Percentiles rank a stretch among this genome's conserved stretches.
Conservation (phyloP, 179 eudicot species). For the Nepenthes alata region DNA sequence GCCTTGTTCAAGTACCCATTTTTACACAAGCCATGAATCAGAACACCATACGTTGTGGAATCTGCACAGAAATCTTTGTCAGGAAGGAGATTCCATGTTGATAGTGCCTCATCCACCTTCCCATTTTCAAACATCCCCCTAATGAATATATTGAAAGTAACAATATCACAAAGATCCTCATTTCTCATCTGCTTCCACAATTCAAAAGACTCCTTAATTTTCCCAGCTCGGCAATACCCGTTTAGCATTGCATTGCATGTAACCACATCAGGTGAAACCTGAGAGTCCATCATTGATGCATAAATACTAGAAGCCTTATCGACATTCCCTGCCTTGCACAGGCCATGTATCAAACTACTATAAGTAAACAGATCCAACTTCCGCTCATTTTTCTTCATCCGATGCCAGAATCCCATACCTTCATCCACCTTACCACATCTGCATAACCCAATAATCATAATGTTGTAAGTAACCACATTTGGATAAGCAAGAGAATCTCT, state of each 20-base stretch:
- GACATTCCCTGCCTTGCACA: constrained; percentile 55
- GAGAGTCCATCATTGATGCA: constrained; percentile 38
- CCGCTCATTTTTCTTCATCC: constrained; percentile 52
- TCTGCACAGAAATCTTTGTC: constrained; percentile 32
- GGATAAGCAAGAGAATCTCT: constrained; percentile 41
- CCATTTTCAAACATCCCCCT: constrained; percentile 47
- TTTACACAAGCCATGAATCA: constrained; percentile 60
- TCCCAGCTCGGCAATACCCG: constrained; percentile 56
- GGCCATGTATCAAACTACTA: constrained; percentile 58
- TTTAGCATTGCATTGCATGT: constrained; percentile 59
- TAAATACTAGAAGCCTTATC: constrained; percentile 46
- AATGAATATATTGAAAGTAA: constrained; percentile 58
- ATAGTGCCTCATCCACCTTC: constrained; percentile 47
- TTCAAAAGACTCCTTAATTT: constrained; percentile 28
- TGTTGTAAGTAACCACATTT: constrained; percentile 58
- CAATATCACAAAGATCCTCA: constrained; percentile 31
- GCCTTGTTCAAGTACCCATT: constrained; percentile 53
- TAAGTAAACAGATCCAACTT: constrained; percentile 55
- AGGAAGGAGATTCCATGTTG: constrained; percentile 40
- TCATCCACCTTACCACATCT: constrained; percentile 48
- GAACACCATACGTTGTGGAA: constrained; percentile 44
- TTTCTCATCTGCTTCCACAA: constrained; percentile 60
- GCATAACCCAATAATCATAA: constrained; percentile 59
- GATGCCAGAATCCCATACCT: constrained; percentile 48
- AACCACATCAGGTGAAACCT: constrained; percentile 47